Conservation (phyloP, 345 rosid genomes). For the Eutrema japonicum region DNA sequence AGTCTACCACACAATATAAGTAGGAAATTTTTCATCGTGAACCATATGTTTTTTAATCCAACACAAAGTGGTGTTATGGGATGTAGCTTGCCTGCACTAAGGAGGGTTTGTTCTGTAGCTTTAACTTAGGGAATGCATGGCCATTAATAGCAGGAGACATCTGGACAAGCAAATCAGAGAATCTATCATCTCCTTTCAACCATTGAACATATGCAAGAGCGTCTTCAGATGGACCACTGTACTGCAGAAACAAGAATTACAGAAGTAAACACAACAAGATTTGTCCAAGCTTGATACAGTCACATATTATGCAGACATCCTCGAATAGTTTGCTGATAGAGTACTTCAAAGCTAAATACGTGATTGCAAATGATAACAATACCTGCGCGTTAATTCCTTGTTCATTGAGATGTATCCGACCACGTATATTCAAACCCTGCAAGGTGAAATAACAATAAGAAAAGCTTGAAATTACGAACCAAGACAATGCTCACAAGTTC, state of each 20-base stretch:
- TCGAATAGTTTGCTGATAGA: background rate
- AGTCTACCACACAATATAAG: background rate
- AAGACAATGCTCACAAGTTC: background rate
- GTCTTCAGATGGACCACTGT: constrained; percentile 83
- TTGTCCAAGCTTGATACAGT: background rate
- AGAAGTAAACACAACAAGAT: constrained; percentile 22
- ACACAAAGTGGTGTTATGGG: background rate
- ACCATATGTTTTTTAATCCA: background rate
- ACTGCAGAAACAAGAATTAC: constrained; percentile 57
- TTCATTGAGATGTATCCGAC: constrained; percentile 80
- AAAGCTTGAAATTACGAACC: constrained; percentile 17
- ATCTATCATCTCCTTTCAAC: constrained; percentile 67
- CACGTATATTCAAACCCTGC: constrained; percentile 73
- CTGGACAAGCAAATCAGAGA: constrained; percentile 82
- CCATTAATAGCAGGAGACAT: constrained; percentile 73
- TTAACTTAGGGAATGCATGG: constrained; percentile 87
- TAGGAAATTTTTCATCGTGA: background rate
- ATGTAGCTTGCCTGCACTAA: constrained; percentile 76
- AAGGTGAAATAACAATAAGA: background rate
- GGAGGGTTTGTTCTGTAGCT: constrained; percentile 84
- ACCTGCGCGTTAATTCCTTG: constrained; percentile 99
- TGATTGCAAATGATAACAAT: constrained; percentile 16
- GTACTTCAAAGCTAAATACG: constrained; percentile 5
- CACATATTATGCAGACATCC: constrained; percentile 3
- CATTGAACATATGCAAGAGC: constrained; percentile 82